Base-by-base conservation (phyloP, 345 rosid species). In the Toxicodendron radicans region DNA sequence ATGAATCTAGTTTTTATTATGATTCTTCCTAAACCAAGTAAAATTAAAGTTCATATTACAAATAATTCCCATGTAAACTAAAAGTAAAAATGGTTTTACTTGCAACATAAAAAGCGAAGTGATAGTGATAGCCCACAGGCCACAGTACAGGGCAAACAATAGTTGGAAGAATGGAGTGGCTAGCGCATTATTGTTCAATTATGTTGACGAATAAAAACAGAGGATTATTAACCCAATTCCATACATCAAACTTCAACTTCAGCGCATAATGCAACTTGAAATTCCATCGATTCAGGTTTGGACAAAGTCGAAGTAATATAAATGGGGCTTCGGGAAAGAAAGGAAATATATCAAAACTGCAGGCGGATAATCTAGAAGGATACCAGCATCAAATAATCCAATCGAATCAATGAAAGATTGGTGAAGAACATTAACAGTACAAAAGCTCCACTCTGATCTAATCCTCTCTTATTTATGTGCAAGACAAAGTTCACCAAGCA, bases 401-500 rank as follows among this genome's bases (percentile, higher is more conserved):
- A 18, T 38, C 10, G 7, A 10, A 38, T 7, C 16, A 9, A 35
- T 4, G 20, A 45, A 32, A 38, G 66, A 21, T 49, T 3, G 20
- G 30, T 66, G 20, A 27, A 3, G 4, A 17, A 51, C 54, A 51
- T 13, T 51, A 51, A 16, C 18, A 51, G 17, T 51, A 16, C 54
- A 66, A 17, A 30, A 52, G 27, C 63, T 21, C 16, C 30, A 59
- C 24, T 59, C 63, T 23, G 10, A 64, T n/a, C 67, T n/a, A 64
- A 64, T 41, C 27, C 17, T 64, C 48, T 60, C 48, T 60, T 59
- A n/a, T 12, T 60, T 60, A 48, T 60, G 48, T 18, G 68, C 68
- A 62, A 7, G 33, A 20, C 20, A 7, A 12, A 21, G 10, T 46
- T 41, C 68, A 52, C 13, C 21, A 30, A 52, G 21, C 13, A 49